phyloP scores from a whole-genome alignment of 192 early-diverging fungal genomes.

The Funneliformis mosseae region DNA sequence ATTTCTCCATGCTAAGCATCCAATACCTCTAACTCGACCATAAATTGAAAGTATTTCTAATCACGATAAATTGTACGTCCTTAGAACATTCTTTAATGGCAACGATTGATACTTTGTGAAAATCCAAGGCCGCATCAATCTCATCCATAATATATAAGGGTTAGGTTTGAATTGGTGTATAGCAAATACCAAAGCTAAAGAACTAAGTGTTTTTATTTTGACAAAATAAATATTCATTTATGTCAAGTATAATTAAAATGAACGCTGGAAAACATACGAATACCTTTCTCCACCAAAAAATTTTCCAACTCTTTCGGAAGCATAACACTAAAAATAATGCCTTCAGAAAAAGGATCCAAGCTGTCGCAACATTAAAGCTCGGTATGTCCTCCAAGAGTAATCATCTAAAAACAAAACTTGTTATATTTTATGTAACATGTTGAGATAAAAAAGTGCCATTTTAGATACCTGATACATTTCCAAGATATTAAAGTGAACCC shows the following conservation, averaged over 20 bases:
- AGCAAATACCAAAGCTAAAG: slow-evolving; percentile 97
- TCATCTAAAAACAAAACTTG: slow-evolving; percentile 62
- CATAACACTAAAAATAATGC: slow-evolving; percentile 98
- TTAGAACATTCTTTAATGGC: slow-evolving; percentile 97
- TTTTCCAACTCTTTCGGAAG: slow-evolving; percentile 99
- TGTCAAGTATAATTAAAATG: background rate
- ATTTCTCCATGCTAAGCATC: too few species aligned
- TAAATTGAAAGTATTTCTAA: too few species aligned
- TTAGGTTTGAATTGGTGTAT: slow-evolving; percentile 98
- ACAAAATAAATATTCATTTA: too few species aligned
- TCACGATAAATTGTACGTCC: slow-evolving; percentile 98
- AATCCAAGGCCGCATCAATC: slow-evolving; percentile 99
- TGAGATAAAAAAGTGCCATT: too few species aligned
- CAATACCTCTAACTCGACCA: too few species aligned
- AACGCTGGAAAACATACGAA: background rate
- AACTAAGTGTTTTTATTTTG: slow-evolving; percentile 79
- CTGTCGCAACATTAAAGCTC: slow-evolving; percentile 96
- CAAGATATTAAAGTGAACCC: slow-evolving; percentile 93
- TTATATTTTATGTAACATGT: too few species aligned
- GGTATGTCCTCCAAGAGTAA: slow-evolving; percentile 96
- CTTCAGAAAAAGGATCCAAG: slow-evolving; percentile 98
- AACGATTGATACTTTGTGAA: slow-evolving; percentile 98
- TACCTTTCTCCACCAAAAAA: slow-evolving; percentile 99
- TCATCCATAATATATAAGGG: slow-evolving; percentile 99
- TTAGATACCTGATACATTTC: slow-evolving; percentile 94